Base-by-base conservation (phyloP, 768 basidiomycete genomes). In the Lactifluus subvellereus region DNA sequence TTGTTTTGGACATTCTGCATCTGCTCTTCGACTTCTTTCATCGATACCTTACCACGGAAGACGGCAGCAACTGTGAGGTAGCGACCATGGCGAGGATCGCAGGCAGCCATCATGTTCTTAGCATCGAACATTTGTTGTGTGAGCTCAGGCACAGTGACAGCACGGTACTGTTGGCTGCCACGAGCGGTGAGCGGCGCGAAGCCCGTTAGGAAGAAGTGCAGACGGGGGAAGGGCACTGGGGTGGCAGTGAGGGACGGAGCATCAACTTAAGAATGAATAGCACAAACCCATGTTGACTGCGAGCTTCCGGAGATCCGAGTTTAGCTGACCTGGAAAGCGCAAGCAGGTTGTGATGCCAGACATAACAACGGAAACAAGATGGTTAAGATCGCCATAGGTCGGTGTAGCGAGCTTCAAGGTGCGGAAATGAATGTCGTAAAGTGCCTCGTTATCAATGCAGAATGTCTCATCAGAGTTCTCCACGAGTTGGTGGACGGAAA, bases 391-490 rank as follows among this genome's bases (percentile, higher is more conserved):
- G 68, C 94, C 96, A 74, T 98, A 97, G 1, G 94, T 94, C 38
- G 97, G 97, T 53, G 92, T 91, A 51, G 87, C 84, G 67, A 98
- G 87, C 80, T 99, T 98, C 73, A 99, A 84, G 35, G 97, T 98
- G 73, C 93, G 85, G 86, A 97, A 94, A 78, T 95, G 98, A 72
- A 99, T 99, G 73, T 98, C 97, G 78, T 98, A 97, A 60, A 99
- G 87, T 33, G 96, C 97, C 77, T 98, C 96, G 75, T 98, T 98
- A 75, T 98, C 96, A 74, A 99, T 98, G 77, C 96, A 98, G 91
- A 98, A 98, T 18, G 97, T 98, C 79, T 97, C 94, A 72, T 98
- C 96, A 40, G 96, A 98, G 84, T 98, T 98, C 78, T 98, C 97
- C 57, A 98, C 97, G 48, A 98, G 86, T 78, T 98, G 97, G 75